Conservation (phyloP, 2,329 filamentous ascomycete genomes). For the Fusarium sp. region DNA sequence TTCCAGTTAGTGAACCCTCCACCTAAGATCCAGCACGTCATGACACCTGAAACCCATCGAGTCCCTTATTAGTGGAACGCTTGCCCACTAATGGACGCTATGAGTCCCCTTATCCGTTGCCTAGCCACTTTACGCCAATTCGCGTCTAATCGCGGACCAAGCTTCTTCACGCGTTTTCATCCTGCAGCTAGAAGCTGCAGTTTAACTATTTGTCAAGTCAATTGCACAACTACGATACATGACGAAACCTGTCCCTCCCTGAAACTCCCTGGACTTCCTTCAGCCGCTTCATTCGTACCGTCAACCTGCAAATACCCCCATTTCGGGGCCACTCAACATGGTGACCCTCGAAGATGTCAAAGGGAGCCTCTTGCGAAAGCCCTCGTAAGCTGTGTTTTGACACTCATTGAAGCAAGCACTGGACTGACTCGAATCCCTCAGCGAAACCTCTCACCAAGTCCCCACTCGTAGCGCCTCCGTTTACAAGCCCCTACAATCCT, state of each 20-base stretch:
- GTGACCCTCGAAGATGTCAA: slow-evolving; percentile 47
- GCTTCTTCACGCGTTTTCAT: slow-evolving; percentile 35
- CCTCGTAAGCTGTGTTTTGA: slow-evolving; percentile 42
- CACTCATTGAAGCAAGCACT: background rate
- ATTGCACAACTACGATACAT: background rate
- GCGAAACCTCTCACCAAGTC: slow-evolving; percentile 48
- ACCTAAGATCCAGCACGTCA: slow-evolving; percentile 33
- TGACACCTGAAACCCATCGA: background rate
- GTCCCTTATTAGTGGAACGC: background rate
- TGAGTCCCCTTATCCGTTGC: slow-evolving; percentile 11
- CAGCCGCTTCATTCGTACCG: background rate
- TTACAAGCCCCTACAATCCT: slow-evolving; percentile 82
- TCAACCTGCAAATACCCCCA: background rate
- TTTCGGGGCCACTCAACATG: slow-evolving; percentile 40
- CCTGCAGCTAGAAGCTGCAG: background rate
- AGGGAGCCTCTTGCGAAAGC: slow-evolving; percentile 47
- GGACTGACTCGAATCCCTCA: slow-evolving; percentile 20
- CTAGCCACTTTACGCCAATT: slow-evolving; percentile 44
- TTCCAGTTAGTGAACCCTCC: slow-evolving; percentile 16
- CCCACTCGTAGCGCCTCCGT: slow-evolving; percentile 63
- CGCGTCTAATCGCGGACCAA: slow-evolving; percentile 32
- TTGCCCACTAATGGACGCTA: background rate
- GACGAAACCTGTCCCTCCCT: background rate
- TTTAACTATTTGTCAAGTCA: background rate
- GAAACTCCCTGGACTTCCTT: background rate